Evolutionary conservation across 495 filamentous ascomycete species (phyloP).

Genomic region (Podospora appendiculata): DNA sequence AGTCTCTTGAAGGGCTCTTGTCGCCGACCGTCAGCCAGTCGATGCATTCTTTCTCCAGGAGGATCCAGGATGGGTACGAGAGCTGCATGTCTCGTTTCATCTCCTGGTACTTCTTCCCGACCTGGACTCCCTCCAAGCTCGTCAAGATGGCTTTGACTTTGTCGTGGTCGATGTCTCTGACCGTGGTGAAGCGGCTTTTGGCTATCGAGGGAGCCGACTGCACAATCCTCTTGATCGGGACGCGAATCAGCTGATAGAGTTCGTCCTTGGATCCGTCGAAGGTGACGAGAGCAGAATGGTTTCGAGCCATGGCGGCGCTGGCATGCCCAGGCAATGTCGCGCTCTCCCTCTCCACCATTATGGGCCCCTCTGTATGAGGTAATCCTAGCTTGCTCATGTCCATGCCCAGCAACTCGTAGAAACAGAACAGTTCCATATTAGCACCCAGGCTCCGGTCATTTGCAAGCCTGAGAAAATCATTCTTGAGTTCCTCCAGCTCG

Average conservation of each 20-base stretch:
- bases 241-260: background rate
- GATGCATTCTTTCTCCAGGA: background rate
- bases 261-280: background rate
- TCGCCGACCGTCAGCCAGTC: background rate
- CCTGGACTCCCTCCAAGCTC: background rate
- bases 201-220: background rate
- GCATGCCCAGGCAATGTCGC: background rate
- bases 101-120: background rate
- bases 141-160: background rate
- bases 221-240: background rate
- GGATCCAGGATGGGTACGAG: background rate
- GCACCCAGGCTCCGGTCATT: background rate
- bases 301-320: background rate
- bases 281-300: background rate
- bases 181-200: background rate
- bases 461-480: background rate
- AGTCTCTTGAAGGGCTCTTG: conserved; percentile 8
- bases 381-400: background rate
- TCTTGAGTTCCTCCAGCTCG: conserved; percentile 20
- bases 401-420: background rate
- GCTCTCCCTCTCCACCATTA: background rate
- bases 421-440: background rate
- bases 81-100: background rate
- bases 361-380: too few species aligned
- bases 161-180: background rate